Base-by-base conservation (phyloP, 2,329 filamentous ascomycete genomes). In the Apiospora kogelbergensis region DNA sequence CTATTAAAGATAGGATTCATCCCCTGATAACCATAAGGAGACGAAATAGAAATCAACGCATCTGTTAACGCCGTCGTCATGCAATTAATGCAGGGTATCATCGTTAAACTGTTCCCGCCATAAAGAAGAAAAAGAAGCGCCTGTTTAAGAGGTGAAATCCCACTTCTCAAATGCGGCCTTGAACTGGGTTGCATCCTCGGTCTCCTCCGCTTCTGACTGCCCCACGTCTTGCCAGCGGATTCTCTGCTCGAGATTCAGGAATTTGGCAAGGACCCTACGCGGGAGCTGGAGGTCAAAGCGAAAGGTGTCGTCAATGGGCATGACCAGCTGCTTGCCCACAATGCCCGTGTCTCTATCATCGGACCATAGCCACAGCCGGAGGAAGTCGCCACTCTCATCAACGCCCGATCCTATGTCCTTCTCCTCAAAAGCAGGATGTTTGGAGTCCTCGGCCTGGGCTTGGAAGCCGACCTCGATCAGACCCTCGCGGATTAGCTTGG, bases 221-320 rank as follows among this genome's bases (percentile, higher is more conserved):
- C 85, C 87, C 73, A 93, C 95, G 74, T 97, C 92, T 79, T 90
- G 90, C 96, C 96, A 99, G 73, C 93, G 85, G 67, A 91, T 82
- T n/a, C 96, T 86, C 60, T 88, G 83, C 79, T 98, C 93, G 63
- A 98, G 81, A 2, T 90, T 89, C 66, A 99, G 84, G 66, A 99
- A 83, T 81, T 97, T 98, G 1, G 94, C 95, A 78, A 98, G 83
- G 4, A 98, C 96, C 60, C 90, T 89, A 48, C 97, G 87, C 4
- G 93, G 94, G 76, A 97, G 98, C 77, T 98, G 95, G 63, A 98
- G 81, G 77, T 97, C 94, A 78, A 99, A 98, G 17, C 91, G 88
- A 72, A 92, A 88, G 22, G 88, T 89, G 33, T 89, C 83, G 70
- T 90, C 88, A 10, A 98, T 85, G 7, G 89, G 89, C 82, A 98